Base-by-base conservation (phyloP, 306 rosid species). In the Cicer arietinum region DNA sequence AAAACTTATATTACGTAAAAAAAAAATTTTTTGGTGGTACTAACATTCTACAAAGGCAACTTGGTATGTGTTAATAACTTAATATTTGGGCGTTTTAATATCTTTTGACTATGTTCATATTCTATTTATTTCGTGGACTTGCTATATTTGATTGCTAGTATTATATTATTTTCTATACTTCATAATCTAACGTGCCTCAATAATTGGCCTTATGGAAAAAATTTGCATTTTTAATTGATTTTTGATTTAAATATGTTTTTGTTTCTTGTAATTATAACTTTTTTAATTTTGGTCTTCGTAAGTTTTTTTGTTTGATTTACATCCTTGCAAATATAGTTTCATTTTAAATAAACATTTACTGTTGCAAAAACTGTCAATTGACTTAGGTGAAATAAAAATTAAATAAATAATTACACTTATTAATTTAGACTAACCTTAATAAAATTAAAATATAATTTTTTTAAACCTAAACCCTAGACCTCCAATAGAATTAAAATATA, bases 111-210 rank as follows among this genome's bases (percentile, higher is more conserved):
- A 46, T 61, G 67, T 46, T 73, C 44, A 22, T 48, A 40, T 37
- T 22, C 51, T 43, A 43, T 54, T 75, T 75, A 42, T 75, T 62
- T 18, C 25, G 46, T 2, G 41, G 61, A 7, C 46, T 71, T 61
- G 18, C 48, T 60, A 74, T 60, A 69, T 73, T 50, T 20, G 52
- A 39, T 17, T 75, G 50, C 22, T 63, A 73, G 50, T 41, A 35
- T 61, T 42, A 30, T 43, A 45, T 22, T 22, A 22, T 22, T 22
- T 2, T 22, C 25, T 22, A 57, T 8, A 48, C 41, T 44, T 71
- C 7, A 67, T 69, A 66, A 80, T 80, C 79, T 77, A 57, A 77
- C 77, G 80, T 22, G 6, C 80, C 72, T 59, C 47, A 51, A 73
- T 58, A 60, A 70, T 80, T 54, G 74, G 71, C 77, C 77, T 77